Base-by-base conservation (phyloP, 139 green algal genomes). In the Closterium sp. region DNA sequence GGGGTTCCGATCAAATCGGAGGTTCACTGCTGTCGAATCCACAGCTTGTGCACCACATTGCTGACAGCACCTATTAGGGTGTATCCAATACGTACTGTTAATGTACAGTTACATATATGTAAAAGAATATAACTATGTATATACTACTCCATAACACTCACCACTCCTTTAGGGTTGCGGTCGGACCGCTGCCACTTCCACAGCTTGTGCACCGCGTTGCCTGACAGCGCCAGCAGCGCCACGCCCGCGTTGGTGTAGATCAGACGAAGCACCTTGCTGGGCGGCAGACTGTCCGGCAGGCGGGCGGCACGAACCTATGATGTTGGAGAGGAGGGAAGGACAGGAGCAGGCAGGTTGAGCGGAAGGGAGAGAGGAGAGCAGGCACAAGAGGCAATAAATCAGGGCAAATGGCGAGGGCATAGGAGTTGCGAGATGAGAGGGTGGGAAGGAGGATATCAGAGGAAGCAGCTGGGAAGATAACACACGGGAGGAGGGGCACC, bases 231-330 rank as follows among this genome's bases (percentile, higher is more conserved):
- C 32, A 94, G 34, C 33, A 94, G 90, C 23, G 92, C 83, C n/a
- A 86, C 90, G 19, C 92, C 92, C 38, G 92, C 84, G 86, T 94
- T 94, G 31, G 92, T 94, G 89, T 94, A 94, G 16, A 94, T 92
- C 35, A 94, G 25, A 28, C 89, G 87, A 34, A 35, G 69, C 30
- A 91, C 69, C 88, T 91, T 93, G 90, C 90, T 93, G 23, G 90
- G 87, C 25, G 90, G 31, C 33, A 93, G 38, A 64, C 33, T 92
- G 66, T 93, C 90, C 23, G 90, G 90, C 36, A 93, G 66, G 30
- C 90, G 90, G 55, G 86, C 34, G 23, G 90, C 89, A 28, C 89
- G 84, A 69, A 83, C 89, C 84, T 91, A 69, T 4, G 84, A 89
- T 6, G 34, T 31, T 76, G 16, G 55, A 19, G 25, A 12, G 9